Conservation (phyloP, 139 green algal genomes). For the Volvox reticuliferus region DNA sequence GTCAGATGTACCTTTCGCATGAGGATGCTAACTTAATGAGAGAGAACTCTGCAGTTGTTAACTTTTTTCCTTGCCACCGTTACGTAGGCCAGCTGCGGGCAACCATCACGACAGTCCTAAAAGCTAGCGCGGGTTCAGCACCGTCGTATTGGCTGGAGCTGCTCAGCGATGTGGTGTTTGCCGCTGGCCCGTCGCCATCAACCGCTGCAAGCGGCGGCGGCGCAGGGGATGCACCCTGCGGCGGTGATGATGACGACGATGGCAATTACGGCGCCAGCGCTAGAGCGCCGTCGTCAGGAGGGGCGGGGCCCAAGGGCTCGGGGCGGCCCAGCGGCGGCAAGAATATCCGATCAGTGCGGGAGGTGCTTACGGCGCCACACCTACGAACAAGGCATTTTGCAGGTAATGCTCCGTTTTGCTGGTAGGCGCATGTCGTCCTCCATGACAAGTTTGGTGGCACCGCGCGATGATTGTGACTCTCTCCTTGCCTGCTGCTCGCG, state of each 20-base stretch:
- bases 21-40: too few species aligned
- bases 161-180: constrained; percentile 72
- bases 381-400: constrained; percentile 29
- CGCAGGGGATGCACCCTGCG: background rate
- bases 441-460: too few species aligned
- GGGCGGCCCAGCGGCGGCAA: background rate
- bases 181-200: constrained; percentile 28
- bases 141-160: constrained; percentile 79
- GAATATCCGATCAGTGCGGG: constrained; percentile 21
- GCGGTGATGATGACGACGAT: background rate
- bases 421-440: too few species aligned
- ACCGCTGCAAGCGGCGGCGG: background rate
- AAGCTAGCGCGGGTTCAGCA: constrained; percentile 48
- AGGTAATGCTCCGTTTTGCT: background rate
- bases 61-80: background rate
- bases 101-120: constrained; percentile 75
- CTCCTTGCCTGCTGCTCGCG: too few species aligned
- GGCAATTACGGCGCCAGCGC: background rate
- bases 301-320: background rate
- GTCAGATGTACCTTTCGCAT: too few species aligned
- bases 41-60: background rate
- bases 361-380: constrained; percentile 22
- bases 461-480: too few species aligned
- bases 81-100: constrained; percentile 63
- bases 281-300: background rate